phyloP scores from a whole-genome alignment of 2,329 filamentous ascomycete species.

The Curvularia verruculosa region DNA sequence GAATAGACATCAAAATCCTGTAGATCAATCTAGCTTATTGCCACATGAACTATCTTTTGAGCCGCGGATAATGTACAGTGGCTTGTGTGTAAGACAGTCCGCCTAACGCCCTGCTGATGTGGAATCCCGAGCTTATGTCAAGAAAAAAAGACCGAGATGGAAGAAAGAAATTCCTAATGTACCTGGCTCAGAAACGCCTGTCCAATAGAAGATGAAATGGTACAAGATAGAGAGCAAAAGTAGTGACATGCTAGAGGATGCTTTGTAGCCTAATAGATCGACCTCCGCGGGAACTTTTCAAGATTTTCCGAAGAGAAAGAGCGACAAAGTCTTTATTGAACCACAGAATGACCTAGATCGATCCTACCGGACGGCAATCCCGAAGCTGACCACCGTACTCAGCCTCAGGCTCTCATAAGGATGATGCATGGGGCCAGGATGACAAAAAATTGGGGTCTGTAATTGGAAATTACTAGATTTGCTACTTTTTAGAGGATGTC shows the following conservation, averaged over 20 bases:
- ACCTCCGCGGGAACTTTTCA: background rate
- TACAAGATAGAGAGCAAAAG: background rate
- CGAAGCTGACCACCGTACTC: background rate
- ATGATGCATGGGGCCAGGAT: background rate
- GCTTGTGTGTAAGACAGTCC: background rate
- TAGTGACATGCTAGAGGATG: background rate
- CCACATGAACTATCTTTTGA: background rate
- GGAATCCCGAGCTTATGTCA: background rate
- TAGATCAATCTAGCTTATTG: background rate
- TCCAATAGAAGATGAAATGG: background rate
- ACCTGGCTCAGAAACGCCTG: background rate
- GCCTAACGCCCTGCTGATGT: background rate
- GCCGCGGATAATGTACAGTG: slow-evolving; percentile 2
- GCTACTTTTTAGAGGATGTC: background rate
- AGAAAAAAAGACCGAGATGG: background rate
- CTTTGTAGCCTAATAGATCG: background rate
- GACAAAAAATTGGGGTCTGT: background rate
- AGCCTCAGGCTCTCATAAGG: background rate
- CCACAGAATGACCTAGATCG: background rate
- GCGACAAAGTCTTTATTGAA: background rate
- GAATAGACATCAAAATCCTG: background rate
- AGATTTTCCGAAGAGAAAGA: background rate
- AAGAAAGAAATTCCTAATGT: background rate
- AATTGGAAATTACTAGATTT: background rate
- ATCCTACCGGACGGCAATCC: background rate